These are phyloP conservation scores for Penicillium frequentans DNA, from an alignment of 2,329 filamentous ascomycete genomes.

Conservation along the genomic window DNA sequence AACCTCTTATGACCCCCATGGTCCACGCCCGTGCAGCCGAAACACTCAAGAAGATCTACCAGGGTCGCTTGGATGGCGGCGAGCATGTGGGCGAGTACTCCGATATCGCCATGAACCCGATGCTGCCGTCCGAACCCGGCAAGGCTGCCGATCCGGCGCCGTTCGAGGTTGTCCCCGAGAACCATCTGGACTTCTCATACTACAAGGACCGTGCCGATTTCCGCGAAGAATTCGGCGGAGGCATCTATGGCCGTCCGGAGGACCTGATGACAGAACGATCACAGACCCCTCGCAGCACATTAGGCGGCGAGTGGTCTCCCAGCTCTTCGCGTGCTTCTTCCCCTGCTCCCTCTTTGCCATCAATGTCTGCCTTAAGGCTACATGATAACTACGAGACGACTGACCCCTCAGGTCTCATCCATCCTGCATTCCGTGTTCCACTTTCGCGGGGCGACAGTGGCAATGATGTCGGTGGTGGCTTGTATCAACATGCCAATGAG, in stretches of 20 bases:
- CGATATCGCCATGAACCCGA: constrained; percentile 77
- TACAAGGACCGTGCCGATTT: constrained; percentile 91
- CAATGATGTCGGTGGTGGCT: constrained; percentile 10
- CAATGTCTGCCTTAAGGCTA: constrained; percentile 25
- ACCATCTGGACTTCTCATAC: constrained; percentile 83
- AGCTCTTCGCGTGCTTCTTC: constrained; percentile 42
- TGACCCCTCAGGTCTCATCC: constrained; percentile 24
- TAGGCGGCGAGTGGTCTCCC: constrained; percentile 39
- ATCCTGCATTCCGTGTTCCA: constrained; percentile 39
- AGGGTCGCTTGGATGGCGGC: constrained; percentile 68
- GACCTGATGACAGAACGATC: constrained; percentile 48
- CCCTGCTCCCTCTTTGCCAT: constrained; percentile 38
- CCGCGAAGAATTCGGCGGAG: constrained; percentile 80
- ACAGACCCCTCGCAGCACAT: constrained; percentile 41
- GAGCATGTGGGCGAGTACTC: constrained; percentile 55
- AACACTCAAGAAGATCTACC: constrained; percentile 80
- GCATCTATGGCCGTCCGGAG: constrained; percentile 50
- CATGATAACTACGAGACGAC: constrained; percentile 27
- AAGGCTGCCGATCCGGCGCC: constrained; percentile 60
- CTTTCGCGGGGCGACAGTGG: constrained; percentile 27
- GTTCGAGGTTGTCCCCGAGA: constrained; percentile 88
- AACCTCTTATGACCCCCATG: constrained; percentile 89
- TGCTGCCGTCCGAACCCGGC: constrained; percentile 63
- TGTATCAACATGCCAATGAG: constrained; percentile 41
- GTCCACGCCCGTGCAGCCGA: constrained; percentile 89